Evolutionary conservation across 2,329 filamentous ascomycete genomes (phyloP).

Genomic region (Trichoderma atrobrunneum): DNA sequence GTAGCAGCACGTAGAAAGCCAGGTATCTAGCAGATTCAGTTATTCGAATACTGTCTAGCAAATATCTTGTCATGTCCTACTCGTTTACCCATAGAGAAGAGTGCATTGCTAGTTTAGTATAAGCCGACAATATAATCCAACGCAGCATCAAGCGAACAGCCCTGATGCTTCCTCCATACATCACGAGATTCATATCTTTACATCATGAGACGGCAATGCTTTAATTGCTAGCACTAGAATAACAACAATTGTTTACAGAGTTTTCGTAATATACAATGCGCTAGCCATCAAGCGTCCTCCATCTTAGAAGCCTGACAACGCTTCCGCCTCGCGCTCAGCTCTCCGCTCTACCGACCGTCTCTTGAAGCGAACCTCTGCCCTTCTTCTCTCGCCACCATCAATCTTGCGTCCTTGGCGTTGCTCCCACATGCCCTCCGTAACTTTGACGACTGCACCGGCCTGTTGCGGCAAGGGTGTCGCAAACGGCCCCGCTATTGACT

Average conservation of each 20-base stretch:
- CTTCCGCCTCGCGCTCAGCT: constrained; percentile 55
- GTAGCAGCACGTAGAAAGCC: too few relatives aligned
- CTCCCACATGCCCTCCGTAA: constrained; percentile 92
- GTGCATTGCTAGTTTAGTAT: background rate
- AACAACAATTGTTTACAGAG: background rate
- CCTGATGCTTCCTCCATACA: background rate
- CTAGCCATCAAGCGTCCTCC: background rate
- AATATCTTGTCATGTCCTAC: background rate
- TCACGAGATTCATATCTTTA: too few relatives aligned
- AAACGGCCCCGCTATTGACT: constrained; percentile 71
- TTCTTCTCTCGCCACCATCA: constrained; percentile 91
- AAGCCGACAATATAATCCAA: background rate
- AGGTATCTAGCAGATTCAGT: too few relatives aligned
- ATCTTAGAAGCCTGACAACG: constrained; percentile 32
- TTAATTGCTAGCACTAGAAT: background rate
- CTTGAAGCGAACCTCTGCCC: constrained; percentile 83
- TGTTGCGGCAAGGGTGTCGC: constrained; percentile 66
- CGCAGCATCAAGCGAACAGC: background rate
- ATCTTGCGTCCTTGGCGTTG: constrained; percentile 83
- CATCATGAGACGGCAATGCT: background rate
- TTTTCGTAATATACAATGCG: constrained; percentile 18
- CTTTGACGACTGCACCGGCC: constrained; percentile 61
- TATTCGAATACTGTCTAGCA: background rate
- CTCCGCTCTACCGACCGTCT: constrained; percentile 74
- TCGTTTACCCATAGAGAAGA: background rate